These are phyloP conservation scores for Candida nemodendra DNA, from an alignment of 805 yeast genomes.

Conservation along the genomic window DNA sequence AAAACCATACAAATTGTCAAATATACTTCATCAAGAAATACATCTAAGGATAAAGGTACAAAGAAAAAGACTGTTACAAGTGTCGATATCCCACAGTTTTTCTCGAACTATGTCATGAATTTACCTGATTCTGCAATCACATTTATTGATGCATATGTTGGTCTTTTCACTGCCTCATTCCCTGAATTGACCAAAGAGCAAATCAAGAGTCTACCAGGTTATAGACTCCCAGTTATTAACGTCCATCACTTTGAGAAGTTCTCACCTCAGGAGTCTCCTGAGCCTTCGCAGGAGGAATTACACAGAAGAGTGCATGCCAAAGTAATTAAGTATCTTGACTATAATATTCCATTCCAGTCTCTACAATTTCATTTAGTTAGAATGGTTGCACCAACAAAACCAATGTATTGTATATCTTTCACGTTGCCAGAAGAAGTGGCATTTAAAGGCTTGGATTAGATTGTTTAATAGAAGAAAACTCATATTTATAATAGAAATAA, in stretches of 20 bases:
- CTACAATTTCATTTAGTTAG: slow-evolving; percentile 80
- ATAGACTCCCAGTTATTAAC: slow-evolving; percentile 71
- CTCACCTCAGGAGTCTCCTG: slow-evolving; percentile 63
- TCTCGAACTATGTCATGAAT: slow-evolving; percentile 87
- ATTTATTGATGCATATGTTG: slow-evolving; percentile 74
- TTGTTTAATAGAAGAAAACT: not conserved
- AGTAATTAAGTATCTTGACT: slow-evolving; percentile 45
- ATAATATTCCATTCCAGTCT: slow-evolving; percentile 45
- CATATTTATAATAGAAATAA: not conserved
- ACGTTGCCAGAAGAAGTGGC: slow-evolving; percentile 67
- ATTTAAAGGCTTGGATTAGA: no score
- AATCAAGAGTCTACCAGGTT: slow-evolving; percentile 40
- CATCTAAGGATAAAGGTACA: slow-evolving; percentile 23
- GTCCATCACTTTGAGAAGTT: slow-evolving; percentile 93
- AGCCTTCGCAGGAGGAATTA: slow-evolving; percentile 67
- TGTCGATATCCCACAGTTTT: slow-evolving; percentile 49
- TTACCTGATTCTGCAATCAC: slow-evolving; percentile 90
- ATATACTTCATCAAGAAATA: slow-evolving; percentile 32
- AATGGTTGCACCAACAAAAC: slow-evolving; percentile 94
- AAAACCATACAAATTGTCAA: slow-evolving; percentile 37
- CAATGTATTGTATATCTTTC: slow-evolving; percentile 90
- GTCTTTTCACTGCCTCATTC: slow-evolving; percentile 52
- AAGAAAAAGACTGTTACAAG: slow-evolving; percentile 20
- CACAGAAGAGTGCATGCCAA: slow-evolving; percentile 62
- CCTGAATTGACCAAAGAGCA: slow-evolving; percentile 36